Conservation (phyloP, 345 rosid species). For the Combretum micranthum region DNA sequence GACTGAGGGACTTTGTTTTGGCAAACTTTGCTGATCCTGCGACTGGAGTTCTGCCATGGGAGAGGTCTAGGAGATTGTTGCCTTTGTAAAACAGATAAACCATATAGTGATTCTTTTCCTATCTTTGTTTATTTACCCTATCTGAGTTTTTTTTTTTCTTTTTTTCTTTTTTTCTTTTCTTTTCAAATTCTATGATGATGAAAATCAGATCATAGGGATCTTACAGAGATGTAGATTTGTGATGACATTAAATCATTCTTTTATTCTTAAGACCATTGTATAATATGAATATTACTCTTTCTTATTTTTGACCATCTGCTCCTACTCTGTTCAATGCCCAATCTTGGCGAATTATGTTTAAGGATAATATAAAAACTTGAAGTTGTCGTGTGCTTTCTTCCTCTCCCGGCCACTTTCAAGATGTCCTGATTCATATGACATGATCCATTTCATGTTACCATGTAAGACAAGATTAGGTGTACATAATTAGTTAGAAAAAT, state of each 20-base stretch:
- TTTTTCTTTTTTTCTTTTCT: neutral
- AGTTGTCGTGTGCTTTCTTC: too few species aligned
- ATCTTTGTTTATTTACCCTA: neutral
- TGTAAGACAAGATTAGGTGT: too few species aligned
- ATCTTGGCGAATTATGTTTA: too few species aligned
- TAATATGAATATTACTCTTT: neutral
- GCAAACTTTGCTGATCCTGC: conserved; percentile 68
- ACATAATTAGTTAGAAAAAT: too few species aligned
- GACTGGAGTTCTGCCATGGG: conserved; percentile 74
- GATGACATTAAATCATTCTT: conserved; percentile 22
- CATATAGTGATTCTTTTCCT: conserved; percentile 3
- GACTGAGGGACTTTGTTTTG: conserved; percentile 69
- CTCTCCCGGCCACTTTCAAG: too few species aligned
- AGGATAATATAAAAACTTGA: too few species aligned
- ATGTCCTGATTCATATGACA: too few species aligned
- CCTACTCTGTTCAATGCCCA: too few species aligned
- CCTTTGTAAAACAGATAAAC: conserved; percentile 5
- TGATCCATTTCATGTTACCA: too few species aligned
- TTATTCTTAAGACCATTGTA: conserved; percentile 5
- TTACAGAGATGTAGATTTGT: conserved; percentile 32
- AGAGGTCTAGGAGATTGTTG: conserved; percentile 29
- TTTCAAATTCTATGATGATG: neutral
- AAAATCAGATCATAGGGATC: conserved; percentile 20
- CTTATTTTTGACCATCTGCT: too few species aligned
- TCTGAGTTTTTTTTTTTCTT: neutral